Base-by-base conservation (phyloP, 1,284 basidiomycete species). In the Trichosporon sp. region DNA sequence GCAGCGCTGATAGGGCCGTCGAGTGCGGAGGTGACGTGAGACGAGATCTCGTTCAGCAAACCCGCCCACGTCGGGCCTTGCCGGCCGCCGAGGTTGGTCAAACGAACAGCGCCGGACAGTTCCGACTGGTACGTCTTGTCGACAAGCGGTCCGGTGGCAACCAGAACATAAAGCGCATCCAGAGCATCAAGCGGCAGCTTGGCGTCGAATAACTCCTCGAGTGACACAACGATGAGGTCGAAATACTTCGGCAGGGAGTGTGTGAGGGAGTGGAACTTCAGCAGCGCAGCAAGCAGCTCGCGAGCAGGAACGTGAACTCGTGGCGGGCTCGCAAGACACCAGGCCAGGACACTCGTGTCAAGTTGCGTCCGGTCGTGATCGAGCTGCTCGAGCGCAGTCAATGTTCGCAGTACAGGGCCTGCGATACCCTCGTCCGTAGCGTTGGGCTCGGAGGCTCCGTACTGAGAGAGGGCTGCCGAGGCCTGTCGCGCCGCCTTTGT, bases 221-320 rank as follows among this genome's bases (percentile, higher is more conserved):
- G 51, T 4, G 56, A 60, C 18, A n/a, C 29, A 21, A 23, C n/a
- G 18, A 32, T 60, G 0, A 77, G 68, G 2, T 65, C 44, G 65
- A 77, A 72, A 62, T 76, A 77, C 12, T 31, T 44, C 5, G 70
- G 65, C 0, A 78, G 63, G 0, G 75, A 69, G 63, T 77, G 79
- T 0, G 80, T 80, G 29, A 80, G 76, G 8, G 70, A 67, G 64
- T 77, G 75, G 65, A 75, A 80, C 21, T 71, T 70, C 15, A 77
- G 70, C 2, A 77, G 62, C 0, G 74, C 73, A 2, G 73, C 64
- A 2, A 81, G 73, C 1, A 80, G 64, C 0, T 65, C 58, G 8
- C 64, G 64, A 0, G 77, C 70, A 2, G 68, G 62, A 9, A 58
- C 35, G 25, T 72, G 70, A 1, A 67, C 65, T 18, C 70, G 63